A percentile compares a stretch with the other conserved stretches of the same genome.
Evolutionary conservation across 2,329 filamentous ascomycete species (phyloP).

Genomic region (Cladosporium sp.): DNA sequence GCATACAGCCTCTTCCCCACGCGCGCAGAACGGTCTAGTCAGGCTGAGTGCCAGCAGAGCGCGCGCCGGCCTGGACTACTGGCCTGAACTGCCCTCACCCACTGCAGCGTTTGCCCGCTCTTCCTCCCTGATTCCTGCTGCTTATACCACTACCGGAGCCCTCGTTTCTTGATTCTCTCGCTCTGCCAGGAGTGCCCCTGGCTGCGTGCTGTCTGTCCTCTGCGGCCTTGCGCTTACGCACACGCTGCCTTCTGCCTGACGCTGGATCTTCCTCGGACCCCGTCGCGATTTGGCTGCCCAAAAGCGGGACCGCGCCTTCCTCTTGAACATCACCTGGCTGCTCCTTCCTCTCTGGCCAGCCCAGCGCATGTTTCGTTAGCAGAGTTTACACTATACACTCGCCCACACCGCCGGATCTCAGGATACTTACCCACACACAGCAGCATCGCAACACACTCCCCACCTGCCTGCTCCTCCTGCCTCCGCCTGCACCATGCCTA

Average conservation of each 20-base stretch:
- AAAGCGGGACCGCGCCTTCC: constrained; percentile 4
- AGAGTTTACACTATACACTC: background rate
- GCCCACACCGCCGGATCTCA: background rate
- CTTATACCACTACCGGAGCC: background rate
- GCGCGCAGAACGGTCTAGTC: background rate
- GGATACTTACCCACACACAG: background rate
- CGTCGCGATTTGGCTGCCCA: constrained; percentile 12
- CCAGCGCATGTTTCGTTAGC: background rate
- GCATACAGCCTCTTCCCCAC: background rate
- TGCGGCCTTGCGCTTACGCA: background rate
- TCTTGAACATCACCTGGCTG: background rate
- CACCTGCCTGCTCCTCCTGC: background rate
- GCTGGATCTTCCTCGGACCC: constrained; percentile 5
- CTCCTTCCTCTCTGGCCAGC: background rate
- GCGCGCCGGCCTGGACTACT: constrained; percentile 3
- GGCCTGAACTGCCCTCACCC: background rate
- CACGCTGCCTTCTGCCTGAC: background rate
- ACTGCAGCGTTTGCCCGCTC: background rate
- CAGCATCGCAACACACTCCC: background rate
- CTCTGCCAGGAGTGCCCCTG: background rate
- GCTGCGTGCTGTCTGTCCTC: background rate
- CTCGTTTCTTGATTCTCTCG: background rate
- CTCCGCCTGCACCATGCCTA: constrained; percentile 22
- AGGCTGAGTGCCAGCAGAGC: background rate
- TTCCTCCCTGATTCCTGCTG: background rate